Percentiles rank a stretch among this genome's conserved stretches.
These are phyloP conservation scores for Diutina scorzettiae DNA, from an alignment of 1,139 yeast genomes.

Conservation along the genomic window DNA sequence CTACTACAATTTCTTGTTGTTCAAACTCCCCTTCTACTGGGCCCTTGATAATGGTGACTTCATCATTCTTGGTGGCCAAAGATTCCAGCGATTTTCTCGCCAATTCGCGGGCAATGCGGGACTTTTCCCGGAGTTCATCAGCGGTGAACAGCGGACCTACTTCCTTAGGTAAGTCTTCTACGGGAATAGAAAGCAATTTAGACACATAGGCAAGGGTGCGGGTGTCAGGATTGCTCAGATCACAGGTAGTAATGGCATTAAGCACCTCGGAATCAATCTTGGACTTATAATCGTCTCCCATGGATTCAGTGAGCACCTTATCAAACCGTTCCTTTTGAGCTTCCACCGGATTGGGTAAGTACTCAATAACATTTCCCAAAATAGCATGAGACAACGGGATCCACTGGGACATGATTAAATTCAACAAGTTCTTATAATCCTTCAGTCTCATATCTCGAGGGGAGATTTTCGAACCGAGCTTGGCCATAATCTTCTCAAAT, in stretches of 20 bases:
- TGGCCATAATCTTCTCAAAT: constrained; percentile 60
- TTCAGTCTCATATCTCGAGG: constrained; percentile 76
- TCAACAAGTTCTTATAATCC: constrained; percentile 54
- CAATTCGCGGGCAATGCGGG: constrained; percentile 55
- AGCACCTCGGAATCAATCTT: constrained; percentile 38
- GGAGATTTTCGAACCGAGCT: constrained; percentile 54
- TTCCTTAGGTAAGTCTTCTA: constrained; percentile 63
- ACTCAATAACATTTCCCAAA: constrained; percentile 72
- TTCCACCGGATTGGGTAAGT: constrained; percentile 67
- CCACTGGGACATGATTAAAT: constrained; percentile 85
- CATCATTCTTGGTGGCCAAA: constrained; percentile 3
- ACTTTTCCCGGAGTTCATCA: constrained; percentile 57
- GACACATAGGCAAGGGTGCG: constrained; percentile 78
- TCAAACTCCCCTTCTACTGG: constrained; percentile 37
- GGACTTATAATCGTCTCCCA: constrained; percentile 14
- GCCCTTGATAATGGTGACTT: constrained; percentile 13
- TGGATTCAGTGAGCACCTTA: constrained; percentile 36
- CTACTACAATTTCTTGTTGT: constrained; percentile 28
- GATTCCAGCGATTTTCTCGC: constrained; percentile 62
- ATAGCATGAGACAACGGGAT: constrained; percentile 84
- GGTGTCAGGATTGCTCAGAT: constrained; percentile 32
- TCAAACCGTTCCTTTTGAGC: constrained; percentile 70
- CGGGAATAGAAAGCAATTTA: constrained; percentile 78
- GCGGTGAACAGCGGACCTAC: constrained; percentile 23
- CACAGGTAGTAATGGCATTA: constrained; percentile 54